Evolutionary conservation across 257 asterid genomes (phyloP).

Genomic region (Dorcoceras hygrometricum): DNA sequence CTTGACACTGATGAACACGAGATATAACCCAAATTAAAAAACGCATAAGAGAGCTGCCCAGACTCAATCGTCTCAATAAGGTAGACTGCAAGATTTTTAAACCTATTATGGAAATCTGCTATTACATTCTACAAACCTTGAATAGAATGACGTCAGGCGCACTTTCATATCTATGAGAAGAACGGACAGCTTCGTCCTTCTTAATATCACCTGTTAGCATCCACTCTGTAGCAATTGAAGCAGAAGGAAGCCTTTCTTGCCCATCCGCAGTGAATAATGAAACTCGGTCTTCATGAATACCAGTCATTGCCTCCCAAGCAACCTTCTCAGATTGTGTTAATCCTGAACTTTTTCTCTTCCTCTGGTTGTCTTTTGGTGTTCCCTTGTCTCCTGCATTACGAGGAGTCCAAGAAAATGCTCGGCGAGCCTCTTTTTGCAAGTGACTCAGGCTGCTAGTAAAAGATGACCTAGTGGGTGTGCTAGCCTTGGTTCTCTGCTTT

Average conservation of each 20-base stretch:
- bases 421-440: slow-evolving; percentile 93
- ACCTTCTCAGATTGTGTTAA: slow-evolving; percentile 77
- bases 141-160: slow-evolving; percentile 88
- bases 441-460: slow-evolving; percentile 83
- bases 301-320: slow-evolving; percentile 91
- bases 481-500: slow-evolving; percentile 71
- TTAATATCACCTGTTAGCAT: slow-evolving; percentile 82
- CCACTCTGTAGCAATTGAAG: slow-evolving; percentile 91
- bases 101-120: slow-evolving; percentile 11
- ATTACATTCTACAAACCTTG: slow-evolving; percentile 54
- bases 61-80: slow-evolving; percentile 13
- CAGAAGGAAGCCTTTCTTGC: slow-evolving; percentile 90
- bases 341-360: slow-evolving; percentile 95
- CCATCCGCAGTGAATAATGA: slow-evolving; percentile 73
- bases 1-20: slow-evolving; percentile 1
- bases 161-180: slow-evolving; percentile 90
- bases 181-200: slow-evolving; percentile 91
- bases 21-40: slow-evolving; percentile 9
- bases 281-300: slow-evolving; percentile 85
- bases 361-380: slow-evolving; percentile 64
- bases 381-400: slow-evolving; percentile 79
- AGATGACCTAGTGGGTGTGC: slow-evolving; percentile 75
- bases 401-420: slow-evolving; percentile 98
- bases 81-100: slow-evolving; percentile 14
- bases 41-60: slow-evolving; percentile 1